Evolutionary conservation across 768 basidiomycete species (phyloP), one percentile per base, ranked within the genome.

Genomic region (Lyophyllum semitale): DNA sequence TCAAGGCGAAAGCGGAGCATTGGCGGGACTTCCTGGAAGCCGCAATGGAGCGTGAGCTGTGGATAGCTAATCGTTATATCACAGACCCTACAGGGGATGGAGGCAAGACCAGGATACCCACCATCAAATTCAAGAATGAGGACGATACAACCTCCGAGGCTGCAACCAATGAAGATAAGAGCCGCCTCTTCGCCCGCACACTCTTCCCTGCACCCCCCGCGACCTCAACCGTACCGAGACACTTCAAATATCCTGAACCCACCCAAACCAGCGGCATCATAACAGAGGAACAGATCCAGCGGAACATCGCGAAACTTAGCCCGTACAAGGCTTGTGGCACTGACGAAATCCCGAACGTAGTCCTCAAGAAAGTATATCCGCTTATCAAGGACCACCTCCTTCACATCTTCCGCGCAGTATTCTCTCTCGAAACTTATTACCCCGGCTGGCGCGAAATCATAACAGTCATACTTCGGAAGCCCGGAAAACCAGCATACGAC

Each of bases 391-490:
- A 64, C 0, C 48, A 64, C 27, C 59, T 78, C 4, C 54, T 56
- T 1, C 48, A 45, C 0, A 63, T 78, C 1, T 76, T 63, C 54
- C n/a, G 65, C 7, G 70, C 71, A 0, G 66, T 64, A 0, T 61
- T 74, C 43, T 29, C 32, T 1, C 60, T 70, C 0, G 44, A 60
- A 1, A 41, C 49, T 41, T 74, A 69, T 53, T 72, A 71, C 1
- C 48, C 54, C 0, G 29, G 40, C 25, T 72, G 68, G 66, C 57
- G 55, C 50, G 5, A 30, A 1, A 67, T 63, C 0, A 57, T 48
- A 8, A 74, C 73, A 0, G 50, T 71, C 2, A 67, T 74, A 0
- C 56, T 77, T 0, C 50, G 62, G 4, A 78, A 78, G 56, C 73
- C 74, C 5, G 70, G 72, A 4, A 68, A 69, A 47, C 35, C 58